A percentile compares a stretch with the other conserved stretches of the same genome.
phyloP scores from a whole-genome alignment of 768 basidiomycete species.

The Termitomyces sp. region DNA sequence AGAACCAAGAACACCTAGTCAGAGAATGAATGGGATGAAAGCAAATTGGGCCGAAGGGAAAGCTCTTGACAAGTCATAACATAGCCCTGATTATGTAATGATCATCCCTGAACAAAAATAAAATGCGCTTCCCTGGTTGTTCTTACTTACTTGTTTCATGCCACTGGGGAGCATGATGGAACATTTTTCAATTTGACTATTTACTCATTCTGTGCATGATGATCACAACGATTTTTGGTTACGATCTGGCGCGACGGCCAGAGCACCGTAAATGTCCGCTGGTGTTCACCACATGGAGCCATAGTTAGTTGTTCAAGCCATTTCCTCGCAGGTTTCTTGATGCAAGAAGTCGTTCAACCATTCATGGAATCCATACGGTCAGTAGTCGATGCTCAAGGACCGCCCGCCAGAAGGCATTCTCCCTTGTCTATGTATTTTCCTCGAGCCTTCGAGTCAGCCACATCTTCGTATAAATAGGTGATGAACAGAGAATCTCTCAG shows the following conservation, averaged over 20 bases:
- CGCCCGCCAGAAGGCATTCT: neutral
- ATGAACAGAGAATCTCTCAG: neutral
- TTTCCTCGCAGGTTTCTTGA: neutral
- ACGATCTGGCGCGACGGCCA: too few species aligned
- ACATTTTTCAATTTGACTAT: too few species aligned
- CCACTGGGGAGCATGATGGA: too few species aligned
- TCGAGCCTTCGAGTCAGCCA: neutral
- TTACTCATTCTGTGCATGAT: too few species aligned
- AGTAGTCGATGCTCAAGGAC: neutral
- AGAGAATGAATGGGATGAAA: neutral
- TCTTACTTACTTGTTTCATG: too few species aligned
- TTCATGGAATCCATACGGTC: neutral
- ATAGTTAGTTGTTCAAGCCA: neutral
- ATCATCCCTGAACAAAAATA: too few species aligned
- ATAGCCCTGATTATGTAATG: neutral
- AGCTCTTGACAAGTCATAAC: neutral
- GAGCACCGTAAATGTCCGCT: too few species aligned
- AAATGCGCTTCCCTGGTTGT: too few species aligned
- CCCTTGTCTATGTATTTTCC: neutral
- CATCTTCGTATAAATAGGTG: slow-evolving; percentile 1
- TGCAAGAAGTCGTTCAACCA: neutral
- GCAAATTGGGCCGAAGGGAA: neutral
- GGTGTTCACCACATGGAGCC: neutral
- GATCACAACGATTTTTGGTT: too few species aligned
- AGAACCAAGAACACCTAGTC: neutral